phyloP scores from a whole-genome alignment of 2,329 filamentous ascomycete species.

The Helotiales sp. region DNA sequence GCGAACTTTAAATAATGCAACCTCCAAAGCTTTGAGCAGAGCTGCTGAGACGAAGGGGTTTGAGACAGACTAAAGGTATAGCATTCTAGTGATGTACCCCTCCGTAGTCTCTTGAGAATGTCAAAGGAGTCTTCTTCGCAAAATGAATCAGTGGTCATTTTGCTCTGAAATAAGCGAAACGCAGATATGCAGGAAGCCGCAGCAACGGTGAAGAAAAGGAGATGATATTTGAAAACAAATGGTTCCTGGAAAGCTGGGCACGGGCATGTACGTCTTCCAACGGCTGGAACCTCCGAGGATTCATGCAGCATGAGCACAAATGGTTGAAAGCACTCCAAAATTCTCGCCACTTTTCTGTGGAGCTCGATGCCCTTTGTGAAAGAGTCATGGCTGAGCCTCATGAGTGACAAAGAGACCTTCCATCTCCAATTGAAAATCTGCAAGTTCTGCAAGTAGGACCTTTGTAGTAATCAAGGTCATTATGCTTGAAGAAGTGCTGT shows the following conservation, averaged over 20 bases:
- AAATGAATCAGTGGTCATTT: background rate
- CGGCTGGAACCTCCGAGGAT: no score
- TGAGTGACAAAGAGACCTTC: background rate
- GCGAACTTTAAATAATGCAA: background rate
- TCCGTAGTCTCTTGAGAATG: background rate
- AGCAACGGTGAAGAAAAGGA: background rate
- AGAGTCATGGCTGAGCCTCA: background rate
- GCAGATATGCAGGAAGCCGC: background rate
- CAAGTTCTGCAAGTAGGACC: conserved; percentile 26
- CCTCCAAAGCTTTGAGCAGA: background rate
- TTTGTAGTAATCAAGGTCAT: conserved; percentile 28
- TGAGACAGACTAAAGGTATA: background rate
- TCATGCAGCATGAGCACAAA: background rate
- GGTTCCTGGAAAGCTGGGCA: no score
- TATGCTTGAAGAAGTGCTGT: conserved; percentile 24
- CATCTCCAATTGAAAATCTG: conserved; percentile 28
- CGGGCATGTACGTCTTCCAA: background rate
- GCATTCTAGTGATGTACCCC: background rate
- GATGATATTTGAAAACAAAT: background rate
- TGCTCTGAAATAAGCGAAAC: no score
- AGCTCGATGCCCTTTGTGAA: background rate
- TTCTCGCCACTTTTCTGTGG: background rate
- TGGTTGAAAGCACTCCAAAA: background rate
- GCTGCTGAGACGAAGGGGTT: background rate
- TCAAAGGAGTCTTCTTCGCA: background rate